Percentiles rank a stretch among this genome's conserved stretches.
These are phyloP conservation scores for Phlyctochytrium planicorne DNA, from an alignment of 192 early-diverging fungal genomes.

Conservation along the genomic window DNA sequence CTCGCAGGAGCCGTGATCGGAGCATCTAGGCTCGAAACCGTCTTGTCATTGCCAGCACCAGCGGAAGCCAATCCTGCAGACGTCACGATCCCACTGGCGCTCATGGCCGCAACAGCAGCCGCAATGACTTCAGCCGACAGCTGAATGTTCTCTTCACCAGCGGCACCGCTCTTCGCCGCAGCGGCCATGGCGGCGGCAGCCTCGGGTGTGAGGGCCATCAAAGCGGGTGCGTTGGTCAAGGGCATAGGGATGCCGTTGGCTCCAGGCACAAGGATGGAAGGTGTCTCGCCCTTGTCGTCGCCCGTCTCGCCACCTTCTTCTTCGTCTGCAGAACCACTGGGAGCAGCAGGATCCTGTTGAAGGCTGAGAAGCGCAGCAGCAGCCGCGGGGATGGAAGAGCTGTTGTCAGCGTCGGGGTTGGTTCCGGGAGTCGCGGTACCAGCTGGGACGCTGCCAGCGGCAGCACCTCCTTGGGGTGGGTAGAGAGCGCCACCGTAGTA, in stretches of 20 bases:
- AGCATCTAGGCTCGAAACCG: not conserved
- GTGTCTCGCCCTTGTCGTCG: not conserved
- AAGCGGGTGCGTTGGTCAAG: not conserved
- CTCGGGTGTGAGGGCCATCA: not conserved
- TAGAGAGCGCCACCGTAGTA: not conserved
- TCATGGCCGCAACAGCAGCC: not conserved
- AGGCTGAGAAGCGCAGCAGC: constrained; percentile 1
- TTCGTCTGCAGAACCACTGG: not conserved
- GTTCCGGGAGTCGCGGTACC: not conserved
- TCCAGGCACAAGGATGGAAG: not conserved
- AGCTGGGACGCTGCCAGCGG: not conserved
- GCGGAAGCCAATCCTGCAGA: not conserved
- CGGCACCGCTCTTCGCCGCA: not conserved
- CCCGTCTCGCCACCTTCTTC: not conserved
- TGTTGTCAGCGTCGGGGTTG: not conserved
- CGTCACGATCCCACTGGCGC: not conserved
- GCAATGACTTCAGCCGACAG: not conserved
- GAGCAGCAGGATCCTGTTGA: constrained; percentile 2
- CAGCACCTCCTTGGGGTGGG: not conserved
- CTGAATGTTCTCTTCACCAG: not conserved
- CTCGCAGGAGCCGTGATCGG: not conserved
- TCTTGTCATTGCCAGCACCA: not conserved
- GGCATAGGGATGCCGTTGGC: not conserved
- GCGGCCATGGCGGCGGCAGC: not conserved
- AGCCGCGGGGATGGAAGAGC: constrained; percentile 1